Evolutionary conservation across 139 green algal genomes (phyloP), one percentile per base, ranked within the genome.

Genomic region (Medakamo hakoo): DNA sequence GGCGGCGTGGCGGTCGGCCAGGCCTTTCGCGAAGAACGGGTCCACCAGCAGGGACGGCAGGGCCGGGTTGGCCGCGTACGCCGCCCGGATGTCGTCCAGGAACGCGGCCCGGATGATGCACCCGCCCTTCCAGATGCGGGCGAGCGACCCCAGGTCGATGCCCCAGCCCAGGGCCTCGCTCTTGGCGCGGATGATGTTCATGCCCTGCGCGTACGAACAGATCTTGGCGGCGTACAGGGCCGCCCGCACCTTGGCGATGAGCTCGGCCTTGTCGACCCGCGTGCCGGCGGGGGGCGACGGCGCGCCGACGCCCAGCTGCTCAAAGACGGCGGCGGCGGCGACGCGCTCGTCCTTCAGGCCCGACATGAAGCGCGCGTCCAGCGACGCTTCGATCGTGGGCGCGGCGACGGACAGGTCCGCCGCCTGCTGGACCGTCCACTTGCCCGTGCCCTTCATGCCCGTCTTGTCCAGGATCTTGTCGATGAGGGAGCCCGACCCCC

Each of bases 341-440:
- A 94, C 79, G 27, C 92, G 85, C 80, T 99, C 78, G 0, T 86
- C 76, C 82, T 97, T 98, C 57, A 95, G 76, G 3, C 86, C 92
- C 30, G 70, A 84, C 66, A 94, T 77, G 80, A 94, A 94, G 55
- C 88, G 78, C 3, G 73, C 87, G 59, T 99, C 93, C 40, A 99
- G 80, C 0, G 93, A 87, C 1, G 93, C 80, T 26, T 85, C 85
- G 71, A 99, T 97, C 64, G 90, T 97, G 67, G 93, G 91, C 0
- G 86, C 86, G 29, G 93, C 87, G 26, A 96, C 80, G 3, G 76
- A 75, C 55, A 98, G 83, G 77, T 99, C 93, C 0, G 93, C 93
- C 0, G 91, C 93, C 71, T 98, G 87, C 85, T 99, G 93, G 58
- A 99, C 88, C 2, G 93, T 99, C 93, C 93, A 99, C 76, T 99